A percentile compares a stretch with the other conserved stretches of the same genome.
Evolutionary conservation across 129 eudicot genomes (phyloP).

Genomic region (Calendula officinalis): DNA sequence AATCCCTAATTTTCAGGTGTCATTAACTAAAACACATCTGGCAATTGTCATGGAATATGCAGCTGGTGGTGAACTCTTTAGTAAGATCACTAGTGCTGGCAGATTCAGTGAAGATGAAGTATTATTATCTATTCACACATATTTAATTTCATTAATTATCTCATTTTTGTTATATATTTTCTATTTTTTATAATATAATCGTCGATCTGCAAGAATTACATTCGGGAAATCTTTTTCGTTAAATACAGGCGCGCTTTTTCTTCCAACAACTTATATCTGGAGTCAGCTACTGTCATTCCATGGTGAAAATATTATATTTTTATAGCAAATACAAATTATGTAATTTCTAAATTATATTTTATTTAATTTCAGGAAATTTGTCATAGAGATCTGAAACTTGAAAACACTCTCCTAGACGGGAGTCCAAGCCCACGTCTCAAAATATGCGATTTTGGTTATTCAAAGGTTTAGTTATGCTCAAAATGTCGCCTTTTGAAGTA

Average conservation of each 20-base stretch:
- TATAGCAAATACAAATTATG: neutral
- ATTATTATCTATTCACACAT: no score
- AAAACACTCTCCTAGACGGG: conserved; percentile 87
- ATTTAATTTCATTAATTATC: neutral
- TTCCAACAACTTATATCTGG: conserved; percentile 91
- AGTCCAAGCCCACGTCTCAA: conserved; percentile 87
- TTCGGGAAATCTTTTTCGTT: neutral
- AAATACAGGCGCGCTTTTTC: conserved; percentile 79
- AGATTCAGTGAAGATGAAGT: no score
- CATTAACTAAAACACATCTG: conserved; percentile 47
- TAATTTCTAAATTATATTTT: conserved; percentile 13
- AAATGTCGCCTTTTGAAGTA: conserved; percentile 14
- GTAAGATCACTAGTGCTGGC: no score
- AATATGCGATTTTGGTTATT: conserved; percentile 89
- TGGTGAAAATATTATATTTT: conserved; percentile 42
- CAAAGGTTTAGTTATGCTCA: conserved; percentile 71
- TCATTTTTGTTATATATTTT: neutral
- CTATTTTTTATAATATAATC: neutral
- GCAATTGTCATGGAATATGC: no score
- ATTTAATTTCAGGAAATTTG: conserved; percentile 65
- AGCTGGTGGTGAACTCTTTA: no score
- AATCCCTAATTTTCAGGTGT: conserved; percentile 36
- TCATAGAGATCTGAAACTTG: conserved; percentile 88
- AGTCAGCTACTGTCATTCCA: conserved; percentile 81
- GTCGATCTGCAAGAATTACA: conserved; percentile 14